A percentile compares a stretch with the other conserved stretches of the same genome.
Evolutionary conservation across 1,284 basidiomycete genomes (phyloP).

Genomic region (Moesziomyces sp.): DNA sequence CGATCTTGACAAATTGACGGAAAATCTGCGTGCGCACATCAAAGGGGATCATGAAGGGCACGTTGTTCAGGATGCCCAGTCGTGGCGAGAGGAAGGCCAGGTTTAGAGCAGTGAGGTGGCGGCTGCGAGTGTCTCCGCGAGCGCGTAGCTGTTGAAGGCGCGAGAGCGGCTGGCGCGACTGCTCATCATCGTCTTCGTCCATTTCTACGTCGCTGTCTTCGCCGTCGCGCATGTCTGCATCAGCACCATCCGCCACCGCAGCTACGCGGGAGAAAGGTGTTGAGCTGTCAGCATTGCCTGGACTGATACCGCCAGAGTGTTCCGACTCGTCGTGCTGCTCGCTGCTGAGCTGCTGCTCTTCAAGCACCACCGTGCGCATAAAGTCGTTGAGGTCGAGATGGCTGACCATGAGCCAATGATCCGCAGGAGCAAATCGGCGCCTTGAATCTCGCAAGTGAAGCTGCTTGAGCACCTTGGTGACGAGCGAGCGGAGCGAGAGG

Average conservation of each 20-base stretch:
- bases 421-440: constrained; percentile 62
- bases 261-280: neutral
- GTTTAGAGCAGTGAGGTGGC: constrained; percentile 72
- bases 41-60: constrained; percentile 96
- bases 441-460: constrained; percentile 61
- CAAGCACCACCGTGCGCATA: constrained; percentile 81
- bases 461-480: constrained; percentile 62
- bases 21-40: constrained; percentile 89
- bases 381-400: constrained; percentile 83
- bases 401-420: constrained; percentile 84
- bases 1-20: constrained; percentile 59
- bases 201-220: constrained; percentile 4
- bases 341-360: constrained; percentile 58
- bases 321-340: constrained; percentile 25
- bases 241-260: neutral
- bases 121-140: constrained; percentile 23
- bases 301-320: neutral
- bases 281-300: neutral
- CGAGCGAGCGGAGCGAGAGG: constrained; percentile 47
- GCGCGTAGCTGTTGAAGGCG: constrained; percentile 30
- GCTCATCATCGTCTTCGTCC: constrained; percentile 7
- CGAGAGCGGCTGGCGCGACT: constrained; percentile 13
- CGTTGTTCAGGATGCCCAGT: constrained; percentile 90
- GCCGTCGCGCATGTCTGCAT: constrained; percentile 5
- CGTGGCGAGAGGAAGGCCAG: constrained; percentile 82